Conservation (phyloP, 495 filamentous ascomycete species). For the Aspergillus olivimuriae region DNA sequence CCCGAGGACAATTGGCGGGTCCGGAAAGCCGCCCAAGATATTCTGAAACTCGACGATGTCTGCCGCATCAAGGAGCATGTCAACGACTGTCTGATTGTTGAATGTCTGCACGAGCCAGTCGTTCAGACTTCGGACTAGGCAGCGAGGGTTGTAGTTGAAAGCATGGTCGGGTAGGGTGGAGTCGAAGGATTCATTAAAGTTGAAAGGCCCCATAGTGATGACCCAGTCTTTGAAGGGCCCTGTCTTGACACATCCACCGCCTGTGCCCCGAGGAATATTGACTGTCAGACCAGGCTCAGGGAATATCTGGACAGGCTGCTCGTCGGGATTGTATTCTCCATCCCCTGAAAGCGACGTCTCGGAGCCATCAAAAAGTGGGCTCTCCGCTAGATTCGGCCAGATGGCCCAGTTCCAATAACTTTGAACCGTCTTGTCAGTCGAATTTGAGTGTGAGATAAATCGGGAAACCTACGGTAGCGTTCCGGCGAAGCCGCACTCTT, state of each 20-base stretch:
- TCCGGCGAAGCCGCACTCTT: background rate
- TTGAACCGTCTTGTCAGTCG: too few relatives aligned
- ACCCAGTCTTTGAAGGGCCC: background rate
- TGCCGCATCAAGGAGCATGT: background rate
- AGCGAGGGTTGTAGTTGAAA: constrained; percentile 1
- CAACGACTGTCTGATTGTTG: background rate
- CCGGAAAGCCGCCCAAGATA: constrained; percentile 9
- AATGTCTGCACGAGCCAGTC: background rate
- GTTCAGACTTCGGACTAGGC: background rate
- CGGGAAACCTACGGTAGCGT: background rate
- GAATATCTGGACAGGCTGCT: background rate
- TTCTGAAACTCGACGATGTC: background rate
- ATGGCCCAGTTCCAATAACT: constrained; percentile 1
- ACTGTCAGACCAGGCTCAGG: background rate
- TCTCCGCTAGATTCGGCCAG: background rate
- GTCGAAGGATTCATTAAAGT: background rate
- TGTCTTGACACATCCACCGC: background rate
- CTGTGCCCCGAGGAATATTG: background rate
- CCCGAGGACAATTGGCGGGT: constrained; percentile 14
- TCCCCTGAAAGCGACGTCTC: background rate
- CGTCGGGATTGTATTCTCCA: background rate
- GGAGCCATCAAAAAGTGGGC: background rate
- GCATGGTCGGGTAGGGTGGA: background rate
- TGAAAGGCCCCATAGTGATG: background rate
- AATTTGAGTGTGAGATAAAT: too few relatives aligned